A percentile compares a stretch with the other conserved stretches of the same genome.
phyloP scores from a whole-genome alignment of 768 basidiomycete species.

The Mycena capillaripes region DNA sequence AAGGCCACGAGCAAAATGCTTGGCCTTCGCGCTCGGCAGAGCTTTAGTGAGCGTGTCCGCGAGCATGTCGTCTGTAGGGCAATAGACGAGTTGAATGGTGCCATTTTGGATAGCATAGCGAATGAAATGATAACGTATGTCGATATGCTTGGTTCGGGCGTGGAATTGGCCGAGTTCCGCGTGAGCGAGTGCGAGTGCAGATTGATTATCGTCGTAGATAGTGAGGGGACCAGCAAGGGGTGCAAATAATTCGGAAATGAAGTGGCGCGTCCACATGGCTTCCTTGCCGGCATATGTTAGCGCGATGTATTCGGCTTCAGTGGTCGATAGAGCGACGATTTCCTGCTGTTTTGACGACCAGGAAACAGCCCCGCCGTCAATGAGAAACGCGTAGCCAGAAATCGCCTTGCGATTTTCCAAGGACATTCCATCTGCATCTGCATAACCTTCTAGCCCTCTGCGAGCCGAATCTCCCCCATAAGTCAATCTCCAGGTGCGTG shows the following conservation, averaged over 20 bases:
- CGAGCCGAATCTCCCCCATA: slow-evolving; percentile 10
- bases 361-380: slow-evolving; percentile 39
- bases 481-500: slow-evolving; percentile 2
- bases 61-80: slow-evolving; percentile 23
- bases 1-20: slow-evolving; percentile 5
- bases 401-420: slow-evolving; percentile 17
- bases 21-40: slow-evolving; percentile 16
- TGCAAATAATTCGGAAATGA: slow-evolving; percentile 37
- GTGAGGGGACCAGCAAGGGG: slow-evolving; percentile 25
- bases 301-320: slow-evolving; percentile 23
- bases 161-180: slow-evolving; percentile 24
- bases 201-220: slow-evolving; percentile 26
- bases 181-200: slow-evolving; percentile 14
- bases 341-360: slow-evolving; percentile 48
- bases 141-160: slow-evolving; percentile 27
- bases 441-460: slow-evolving; percentile 5
- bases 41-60: slow-evolving; percentile 27
- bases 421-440: slow-evolving; percentile 26
- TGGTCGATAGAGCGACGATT: slow-evolving; percentile 29
- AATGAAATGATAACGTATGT: slow-evolving; percentile 27
- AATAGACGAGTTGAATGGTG: slow-evolving; percentile 5
- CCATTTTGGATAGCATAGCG: slow-evolving; percentile 10
- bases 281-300: slow-evolving; percentile 36
- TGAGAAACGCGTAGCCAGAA: slow-evolving; percentile 19
- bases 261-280: slow-evolving; percentile 40